Conservation (phyloP, 2,329 filamentous ascomycete genomes). For the Claviceps citrina region DNA sequence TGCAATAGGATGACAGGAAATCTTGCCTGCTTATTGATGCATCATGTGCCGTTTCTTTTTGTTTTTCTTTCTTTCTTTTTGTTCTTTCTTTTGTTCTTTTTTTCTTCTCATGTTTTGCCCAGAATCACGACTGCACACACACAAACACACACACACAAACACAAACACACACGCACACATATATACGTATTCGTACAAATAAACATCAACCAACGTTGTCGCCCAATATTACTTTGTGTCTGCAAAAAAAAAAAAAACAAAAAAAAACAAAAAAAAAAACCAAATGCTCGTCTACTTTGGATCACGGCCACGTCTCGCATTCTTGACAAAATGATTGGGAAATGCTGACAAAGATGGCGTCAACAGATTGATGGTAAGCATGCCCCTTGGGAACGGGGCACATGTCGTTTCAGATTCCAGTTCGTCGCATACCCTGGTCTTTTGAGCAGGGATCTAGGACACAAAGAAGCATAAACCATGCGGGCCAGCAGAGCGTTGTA, state of each 20-base stretch:
- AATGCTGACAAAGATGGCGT: neutral
- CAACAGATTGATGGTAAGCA: neutral
- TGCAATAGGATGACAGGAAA: neutral
- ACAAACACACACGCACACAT: no score
- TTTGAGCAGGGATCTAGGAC: neutral
- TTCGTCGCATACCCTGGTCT: neutral
- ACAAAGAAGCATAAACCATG: neutral
- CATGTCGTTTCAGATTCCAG: neutral
- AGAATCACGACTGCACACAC: no score
- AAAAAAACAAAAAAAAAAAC: no score
- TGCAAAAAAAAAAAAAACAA: no score
- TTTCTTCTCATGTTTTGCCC: no score
- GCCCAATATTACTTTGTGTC: no score
- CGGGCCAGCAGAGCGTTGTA: neutral
- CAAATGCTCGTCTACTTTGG: no score
- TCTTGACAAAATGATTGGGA: neutral
- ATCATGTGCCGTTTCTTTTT: neutral
- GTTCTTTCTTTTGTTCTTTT: no score
- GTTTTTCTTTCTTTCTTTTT: neutral
- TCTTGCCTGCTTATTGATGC: neutral
- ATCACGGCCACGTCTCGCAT: neutral
- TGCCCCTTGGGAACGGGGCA: neutral
- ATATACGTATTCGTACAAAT: no score
- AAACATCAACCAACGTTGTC: no score
- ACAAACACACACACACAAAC: no score